Base-by-base conservation (phyloP, 2,329 filamentous ascomycete genomes). In the Diaporthe sp. region DNA sequence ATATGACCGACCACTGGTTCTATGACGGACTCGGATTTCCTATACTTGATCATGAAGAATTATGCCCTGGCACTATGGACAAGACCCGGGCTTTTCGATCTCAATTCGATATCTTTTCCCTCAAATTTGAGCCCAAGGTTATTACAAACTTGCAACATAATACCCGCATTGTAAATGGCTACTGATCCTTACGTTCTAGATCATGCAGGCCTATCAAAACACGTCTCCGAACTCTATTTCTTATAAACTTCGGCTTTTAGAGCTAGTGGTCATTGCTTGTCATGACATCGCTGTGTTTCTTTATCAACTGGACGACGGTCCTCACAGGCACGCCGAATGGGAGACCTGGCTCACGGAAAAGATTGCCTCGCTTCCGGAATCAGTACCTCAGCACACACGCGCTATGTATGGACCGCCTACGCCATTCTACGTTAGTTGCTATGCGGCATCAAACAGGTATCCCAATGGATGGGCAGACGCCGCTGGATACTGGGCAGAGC, bases 401-500 rank as follows among this genome's bases (percentile, higher is more conserved):
- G 13, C 12, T 22, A 25, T 55, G 72, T 69, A 62, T 19, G 70
- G 57, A 19, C 74, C 70, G 13, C 79, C 80, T 3, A 83, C 82
- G 0, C 74, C 82, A 4, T 82, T 85, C 70, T 46, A 59, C 9
- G 81, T 83, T 61, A 39, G 8, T 70, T 77, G 77, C 75, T 83
- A 83, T 71, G 13, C 5, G 1, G 77, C 79, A 49, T 76, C 79
- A 59, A 78, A 82, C 15, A 79, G 82, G 55, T 83, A 84, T 68
- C 81, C 81, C 19, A 73, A 80, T 3, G 80, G 79, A 15, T 58
- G 81, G n/a, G 80, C 80, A 15, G 80, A 82, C 70, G 72, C 78
- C 39, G 80, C 80, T 4, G 81, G 80, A 2, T 82, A 81, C 73
- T 82, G 81, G 81, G 81, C 79, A 13, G 81, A 82, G 74, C 65